Percentiles rank a stretch among this genome's conserved stretches.
Conservation (phyloP, 768 basidiomycete genomes). For the Boletus pseudopeckii region DNA sequence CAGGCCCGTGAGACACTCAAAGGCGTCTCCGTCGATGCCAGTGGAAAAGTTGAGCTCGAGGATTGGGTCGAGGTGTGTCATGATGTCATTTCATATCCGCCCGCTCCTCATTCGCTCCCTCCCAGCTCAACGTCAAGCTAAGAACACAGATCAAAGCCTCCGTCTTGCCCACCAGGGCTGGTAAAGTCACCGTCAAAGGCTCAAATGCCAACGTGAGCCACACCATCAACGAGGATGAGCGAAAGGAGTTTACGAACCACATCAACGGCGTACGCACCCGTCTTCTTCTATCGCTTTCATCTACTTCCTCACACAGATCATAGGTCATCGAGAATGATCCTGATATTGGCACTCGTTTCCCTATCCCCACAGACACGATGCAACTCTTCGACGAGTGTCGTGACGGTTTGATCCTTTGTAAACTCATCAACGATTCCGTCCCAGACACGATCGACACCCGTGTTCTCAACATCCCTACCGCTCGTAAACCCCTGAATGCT, state of each 20-base stretch:
- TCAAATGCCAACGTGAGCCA: constrained; percentile 95
- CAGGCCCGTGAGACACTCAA: constrained; percentile 87
- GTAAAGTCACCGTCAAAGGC: constrained; percentile 92
- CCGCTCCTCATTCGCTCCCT: constrained; percentile 9
- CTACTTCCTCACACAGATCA: constrained; percentile 4
- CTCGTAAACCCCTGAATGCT: constrained; percentile 84
- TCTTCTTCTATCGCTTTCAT: neutral
- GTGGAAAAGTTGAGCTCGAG: constrained; percentile 93
- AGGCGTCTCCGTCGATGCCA: constrained; percentile 89
- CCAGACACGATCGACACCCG: constrained; percentile 99
- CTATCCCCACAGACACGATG: constrained; percentile 96
- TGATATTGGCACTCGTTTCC: constrained; percentile 77
- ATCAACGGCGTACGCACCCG: constrained; percentile 80
- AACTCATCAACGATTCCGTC: constrained; percentile 98
- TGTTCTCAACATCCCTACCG: constrained; percentile 87
- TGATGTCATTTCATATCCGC: constrained; percentile 20
- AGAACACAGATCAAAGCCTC: constrained; percentile 44
- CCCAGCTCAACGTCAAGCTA: constrained; percentile 79
- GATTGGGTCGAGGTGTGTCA: constrained; percentile 92
- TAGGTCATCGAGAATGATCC: constrained; percentile 90
- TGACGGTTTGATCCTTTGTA: constrained; percentile 94
- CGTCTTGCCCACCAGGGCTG: constrained; percentile 62
- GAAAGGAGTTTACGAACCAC: constrained; percentile 95
- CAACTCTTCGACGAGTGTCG: constrained; percentile 96
- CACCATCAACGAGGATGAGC: constrained; percentile 96